A percentile compares a stretch with the other conserved stretches of the same genome.
These are phyloP conservation scores for Hypoxylon cercidicola DNA, from an alignment of 495 filamentous ascomycete genomes.

Conservation along the genomic window DNA sequence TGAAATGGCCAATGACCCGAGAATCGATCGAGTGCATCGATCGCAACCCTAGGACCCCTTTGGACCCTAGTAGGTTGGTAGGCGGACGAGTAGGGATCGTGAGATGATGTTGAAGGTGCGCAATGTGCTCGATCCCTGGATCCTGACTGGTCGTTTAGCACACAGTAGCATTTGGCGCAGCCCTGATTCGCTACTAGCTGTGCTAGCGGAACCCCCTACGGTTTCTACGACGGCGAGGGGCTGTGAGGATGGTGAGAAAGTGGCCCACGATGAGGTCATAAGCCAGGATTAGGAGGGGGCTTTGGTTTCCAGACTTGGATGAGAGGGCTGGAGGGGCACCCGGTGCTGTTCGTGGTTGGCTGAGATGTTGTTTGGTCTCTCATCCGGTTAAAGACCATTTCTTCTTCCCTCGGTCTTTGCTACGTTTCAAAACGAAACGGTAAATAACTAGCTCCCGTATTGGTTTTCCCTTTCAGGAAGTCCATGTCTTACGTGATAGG, in stretches of 20 bases:
- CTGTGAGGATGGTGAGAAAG: conserved; percentile 22
- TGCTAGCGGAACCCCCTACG: conserved; percentile 11
- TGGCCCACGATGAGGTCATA: conserved; percentile 36
- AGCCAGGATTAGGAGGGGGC: conserved; percentile 51
- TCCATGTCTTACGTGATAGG: conserved; percentile 1
- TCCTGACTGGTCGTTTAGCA: conserved; percentile 24
- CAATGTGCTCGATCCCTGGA: conserved; percentile 13
- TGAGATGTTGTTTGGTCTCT: conserved; percentile 19
- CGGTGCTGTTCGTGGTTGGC: conserved; percentile 39
- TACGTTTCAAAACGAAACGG: conserved; percentile 21
- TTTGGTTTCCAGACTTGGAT: conserved; percentile 26
- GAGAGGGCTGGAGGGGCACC: conserved; percentile 27
- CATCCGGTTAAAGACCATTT: conserved; percentile 28
- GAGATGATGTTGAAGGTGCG: conserved; percentile 22
- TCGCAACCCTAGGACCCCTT: conserved; percentile 25
- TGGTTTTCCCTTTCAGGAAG: conserved; percentile 31
- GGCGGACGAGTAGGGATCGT: neutral
- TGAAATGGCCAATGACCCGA: conserved; percentile 34
- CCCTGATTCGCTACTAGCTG: conserved; percentile 19
- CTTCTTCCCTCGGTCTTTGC: neutral
- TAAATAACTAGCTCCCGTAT: conserved; percentile 12
- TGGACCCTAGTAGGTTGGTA: conserved; percentile 11
- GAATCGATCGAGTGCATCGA: conserved; percentile 33
- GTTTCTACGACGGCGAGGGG: too few relatives aligned
- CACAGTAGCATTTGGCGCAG: conserved; percentile 7